Percentiles rank a stretch among this genome's conserved stretches.
Conservation (phyloP, 2,329 filamentous ascomycete species). For the Botrytis tulipae region DNA sequence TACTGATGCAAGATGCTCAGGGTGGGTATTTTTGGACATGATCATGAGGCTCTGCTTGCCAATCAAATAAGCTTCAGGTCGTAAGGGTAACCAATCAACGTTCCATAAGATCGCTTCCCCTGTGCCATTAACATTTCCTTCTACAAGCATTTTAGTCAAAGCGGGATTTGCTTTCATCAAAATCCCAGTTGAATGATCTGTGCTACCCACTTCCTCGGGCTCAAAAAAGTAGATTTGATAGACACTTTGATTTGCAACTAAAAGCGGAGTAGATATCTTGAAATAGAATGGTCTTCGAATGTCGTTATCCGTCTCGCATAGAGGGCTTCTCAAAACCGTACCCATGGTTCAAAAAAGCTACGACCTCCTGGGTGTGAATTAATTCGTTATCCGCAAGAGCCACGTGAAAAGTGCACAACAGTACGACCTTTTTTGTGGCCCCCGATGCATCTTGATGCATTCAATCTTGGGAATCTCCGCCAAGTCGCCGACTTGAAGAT, state of each 20-base stretch:
- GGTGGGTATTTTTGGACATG: constrained; percentile 12
- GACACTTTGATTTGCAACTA: constrained; percentile 7
- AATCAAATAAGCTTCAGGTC: constrained; percentile 4
- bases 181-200: constrained; percentile 3
- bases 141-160: not conserved
- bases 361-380: constrained; percentile 4
- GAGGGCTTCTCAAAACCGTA: not conserved
- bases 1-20: not conserved
- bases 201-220: constrained; percentile 14
- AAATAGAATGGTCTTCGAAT: constrained; percentile 17
- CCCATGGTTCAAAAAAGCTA: constrained; percentile 6
- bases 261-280: not conserved
- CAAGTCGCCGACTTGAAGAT: constrained; percentile 21
- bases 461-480: constrained; percentile 9
- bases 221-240: constrained; percentile 8
- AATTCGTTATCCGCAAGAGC: constrained; percentile 6
- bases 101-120: not conserved
- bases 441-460: constrained; percentile 13
- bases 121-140: not conserved
- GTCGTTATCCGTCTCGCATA: constrained; percentile 22
- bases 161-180: not conserved
- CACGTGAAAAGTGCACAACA: constrained; percentile 1
- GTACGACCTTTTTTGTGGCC: constrained; percentile 13
- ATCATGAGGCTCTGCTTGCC: constrained; percentile 13
- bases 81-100: constrained; percentile 8